Evolutionary conservation across 768 basidiomycete species (phyloP), one percentile per base, ranked within the genome.

Genomic region (Trametes punicea): DNA sequence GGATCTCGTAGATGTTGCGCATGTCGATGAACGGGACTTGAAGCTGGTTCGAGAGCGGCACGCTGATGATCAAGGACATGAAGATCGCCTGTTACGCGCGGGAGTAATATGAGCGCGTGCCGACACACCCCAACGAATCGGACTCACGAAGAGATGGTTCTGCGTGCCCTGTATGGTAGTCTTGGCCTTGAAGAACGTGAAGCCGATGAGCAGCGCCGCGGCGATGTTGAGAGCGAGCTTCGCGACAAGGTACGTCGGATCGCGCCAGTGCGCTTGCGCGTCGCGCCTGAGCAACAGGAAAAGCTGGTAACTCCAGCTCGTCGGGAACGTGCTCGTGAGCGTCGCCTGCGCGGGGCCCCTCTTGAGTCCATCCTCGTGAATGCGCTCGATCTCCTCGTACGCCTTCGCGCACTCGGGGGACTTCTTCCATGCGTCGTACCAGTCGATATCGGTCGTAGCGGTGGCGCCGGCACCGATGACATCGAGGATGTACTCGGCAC

Each of bases 401-500:
- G 79, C 67, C 2, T 36, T 36, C 7, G 50, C 58, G 38, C 74
- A 71, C 57, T 83, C 77, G 0, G 68, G 63, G 0, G 77, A 80
- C 25, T 75, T 64, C 36, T 69, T 66, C 82, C 82, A 85, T 1
- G 71, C 56, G 10, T 74, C 65, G 46, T 78, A 68, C 82, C 84
- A 86, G 62, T 85, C 75, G 18, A 67, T 65, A 9, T 64, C 53
- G 5, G 70, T 73, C 9, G 71, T 69, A 4, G 77, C 74, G 0
- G 80, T 77, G 4, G 77, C 76, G 4, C 83, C 83, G 5, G 83
- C 81, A 18, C 82, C 84, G 36, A 83, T 83, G 23, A 74, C 77
- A 39, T 79, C 74, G 29, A 84, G 70, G 64, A 78, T 75, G 64
- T 75, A 77, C 59, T 78, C 77, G 0, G 77, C 77, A 13, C 76